Evolutionary conservation across 2,329 filamentous ascomycete genomes (phyloP), one percentile per base, ranked within the genome.

Genomic region (Dothideomycetes sp.): DNA sequence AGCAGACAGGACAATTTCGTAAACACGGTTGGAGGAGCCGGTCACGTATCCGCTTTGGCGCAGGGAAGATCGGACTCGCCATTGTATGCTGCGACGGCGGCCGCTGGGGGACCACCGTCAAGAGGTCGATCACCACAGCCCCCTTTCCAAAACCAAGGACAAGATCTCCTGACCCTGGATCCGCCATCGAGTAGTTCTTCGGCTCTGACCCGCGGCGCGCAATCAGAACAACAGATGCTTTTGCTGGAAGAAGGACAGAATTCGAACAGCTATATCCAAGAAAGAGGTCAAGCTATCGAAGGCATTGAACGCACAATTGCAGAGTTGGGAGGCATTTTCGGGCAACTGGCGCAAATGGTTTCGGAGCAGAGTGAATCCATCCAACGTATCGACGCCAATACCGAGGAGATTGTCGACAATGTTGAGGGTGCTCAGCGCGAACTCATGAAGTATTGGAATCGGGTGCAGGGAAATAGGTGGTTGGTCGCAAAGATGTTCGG

Each of bases 341-440:
- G 87, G 7, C 89, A 98, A 62, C 68, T 98, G 35, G 89, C 91
- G 24, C 80, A 85, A 51, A 96, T 98, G 91, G 91, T 98, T 20
- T 86, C 83, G 41, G 89, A 98, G 61, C 91, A 98, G 65, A 86
- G 84, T 47, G 91, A 95, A 64, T 94, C 94, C 82, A 94, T 98
- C 50, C 86, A 96, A 64, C 74, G 89, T 35, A 95, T 95, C 56
- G 89, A 96, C 55, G 89, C 89, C 49, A 95, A 96, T 62, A 95
- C 89, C 1, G 91, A 98, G 57, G 88, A 95, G 53, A 86, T 98
- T 5, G 89, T 98, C 41, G 89, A 96, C 56, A 98, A 98, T 53
- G 89, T 98, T n/a, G 78, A 94, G 56, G 91, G 91, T 13, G 91
- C 91, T 5, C 91, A 98, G 60, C 74, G 88, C 48, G 89, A 98